These are phyloP conservation scores for Picea engelmannii DNA, from an alignment of 83 land plant species.

Conservation along the genomic window DNA sequence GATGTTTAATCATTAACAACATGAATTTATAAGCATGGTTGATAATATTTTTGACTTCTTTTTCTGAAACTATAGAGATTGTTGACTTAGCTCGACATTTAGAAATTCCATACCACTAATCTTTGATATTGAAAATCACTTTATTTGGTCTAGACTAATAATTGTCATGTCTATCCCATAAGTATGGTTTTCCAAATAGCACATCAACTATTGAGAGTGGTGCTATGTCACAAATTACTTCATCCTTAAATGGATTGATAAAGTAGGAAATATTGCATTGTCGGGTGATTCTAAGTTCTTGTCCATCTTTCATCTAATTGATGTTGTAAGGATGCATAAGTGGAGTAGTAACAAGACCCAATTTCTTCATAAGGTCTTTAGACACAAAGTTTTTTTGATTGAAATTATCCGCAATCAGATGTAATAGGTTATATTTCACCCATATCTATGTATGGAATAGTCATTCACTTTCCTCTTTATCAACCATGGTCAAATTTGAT, in stretches of 20 bases:
- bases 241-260: not conserved
- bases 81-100: too few species aligned
- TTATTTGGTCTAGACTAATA: not conserved
- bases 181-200: not conserved
- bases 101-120: too few species aligned
- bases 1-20: too few species aligned
- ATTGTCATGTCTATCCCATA: not conserved
- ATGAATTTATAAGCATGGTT: too few species aligned
- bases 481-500: not conserved
- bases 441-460: not conserved
- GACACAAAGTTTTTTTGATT: not conserved
- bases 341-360: too few species aligned
- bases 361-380: too few species aligned
- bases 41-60: too few species aligned
- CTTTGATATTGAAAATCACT: not conserved
- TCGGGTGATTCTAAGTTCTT: not conserved
- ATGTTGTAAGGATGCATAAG: too few species aligned
- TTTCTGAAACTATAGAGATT: too few species aligned
- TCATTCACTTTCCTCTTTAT: not conserved
- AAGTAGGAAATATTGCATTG: not conserved
- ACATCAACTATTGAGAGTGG: not conserved
- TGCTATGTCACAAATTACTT: not conserved
- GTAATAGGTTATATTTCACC: not conserved
- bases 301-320: too few species aligned
- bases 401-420: not conserved